A percentile compares a stretch with the other conserved stretches of the same genome.
Evolutionary conservation across 164 flowering plant genomes (phyloP).

Genomic region (Nymphaea thermarum): DNA sequence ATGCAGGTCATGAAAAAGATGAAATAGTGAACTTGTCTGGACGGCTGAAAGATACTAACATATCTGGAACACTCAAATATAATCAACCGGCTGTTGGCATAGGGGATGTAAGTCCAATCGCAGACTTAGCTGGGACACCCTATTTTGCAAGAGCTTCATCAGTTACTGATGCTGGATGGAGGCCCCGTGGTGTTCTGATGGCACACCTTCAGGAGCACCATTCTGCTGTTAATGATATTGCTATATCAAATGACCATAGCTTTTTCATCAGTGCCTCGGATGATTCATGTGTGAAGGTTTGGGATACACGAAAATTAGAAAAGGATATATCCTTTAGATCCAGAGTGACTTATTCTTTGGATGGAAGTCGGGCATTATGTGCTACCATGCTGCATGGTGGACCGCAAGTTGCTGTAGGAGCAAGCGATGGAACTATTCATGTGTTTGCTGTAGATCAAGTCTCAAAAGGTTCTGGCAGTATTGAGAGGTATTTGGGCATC

Average conservation of each 20-base stretch:
- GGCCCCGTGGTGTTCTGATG: slow-evolving; percentile 95
- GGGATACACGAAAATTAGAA: slow-evolving; percentile 93
- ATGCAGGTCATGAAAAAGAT: slow-evolving; percentile 60
- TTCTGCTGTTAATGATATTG: slow-evolving; percentile 92
- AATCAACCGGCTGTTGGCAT: slow-evolving; percentile 15
- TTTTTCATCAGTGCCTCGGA: slow-evolving; percentile 96
- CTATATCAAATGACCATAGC: slow-evolving; percentile 76
- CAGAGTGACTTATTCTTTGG: slow-evolving; percentile 76
- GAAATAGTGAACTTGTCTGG: slow-evolving; percentile 37
- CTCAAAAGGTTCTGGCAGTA: slow-evolving; percentile 77
- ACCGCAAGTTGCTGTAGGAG: slow-evolving; percentile 80
- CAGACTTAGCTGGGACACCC: slow-evolving; percentile 37
- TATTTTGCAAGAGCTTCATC: slow-evolving; percentile 47
- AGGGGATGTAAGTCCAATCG: slow-evolving; percentile 37
- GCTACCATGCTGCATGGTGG: slow-evolving; percentile 68
- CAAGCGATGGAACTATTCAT: slow-evolving; percentile 76
- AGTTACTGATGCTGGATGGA: slow-evolving; percentile 87
- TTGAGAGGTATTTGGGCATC: slow-evolving; percentile 89
- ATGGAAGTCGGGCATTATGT: slow-evolving; percentile 84
- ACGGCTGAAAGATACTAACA: slow-evolving; percentile 53
- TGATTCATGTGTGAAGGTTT: slow-evolving; percentile 93
- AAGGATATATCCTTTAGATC: slow-evolving; percentile 97
- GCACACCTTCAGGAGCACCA: slow-evolving; percentile 98
- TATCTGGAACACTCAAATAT: slow-evolving; percentile 40
- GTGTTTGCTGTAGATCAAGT: slow-evolving; percentile 83